A percentile compares a stretch with the other conserved stretches of the same genome.
Conservation (phyloP, 2,329 filamentous ascomycete genomes). For the Dactylonectria macrodidyma region DNA sequence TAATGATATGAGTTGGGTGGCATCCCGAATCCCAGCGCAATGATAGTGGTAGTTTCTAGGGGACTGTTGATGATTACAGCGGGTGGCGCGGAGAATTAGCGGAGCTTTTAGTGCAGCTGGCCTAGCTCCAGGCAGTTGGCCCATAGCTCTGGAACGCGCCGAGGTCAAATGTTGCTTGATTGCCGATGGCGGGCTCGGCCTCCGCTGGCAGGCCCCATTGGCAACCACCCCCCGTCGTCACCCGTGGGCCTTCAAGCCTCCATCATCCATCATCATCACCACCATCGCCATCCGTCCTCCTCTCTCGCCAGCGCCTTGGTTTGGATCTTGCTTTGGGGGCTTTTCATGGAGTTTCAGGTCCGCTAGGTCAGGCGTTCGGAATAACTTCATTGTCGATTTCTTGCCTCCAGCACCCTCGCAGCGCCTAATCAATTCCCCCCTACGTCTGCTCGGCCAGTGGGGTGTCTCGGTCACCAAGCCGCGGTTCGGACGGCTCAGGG, state of each 20-base stretch:
- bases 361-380: slow-evolving; percentile 31
- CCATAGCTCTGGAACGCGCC: slow-evolving; percentile 15
- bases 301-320: not conserved
- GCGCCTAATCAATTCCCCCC: slow-evolving; percentile 17
- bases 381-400: slow-evolving; percentile 14
- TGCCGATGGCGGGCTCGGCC: slow-evolving; percentile 34
- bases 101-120: not conserved
- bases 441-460: slow-evolving; percentile 34
- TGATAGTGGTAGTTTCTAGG: not conserved
- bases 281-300: slow-evolving; percentile 5
- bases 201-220: slow-evolving; percentile 27
- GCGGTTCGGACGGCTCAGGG: slow-evolving; percentile 46
- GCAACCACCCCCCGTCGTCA: slow-evolving; percentile 14
- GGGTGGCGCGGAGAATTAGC: not conserved
- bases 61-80: not conserved
- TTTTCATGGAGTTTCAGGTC: slow-evolving; percentile 43
- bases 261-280: slow-evolving; percentile 25
- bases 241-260: slow-evolving; percentile 12
- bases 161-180: slow-evolving; percentile 31
- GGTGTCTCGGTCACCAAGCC: slow-evolving; percentile 49
- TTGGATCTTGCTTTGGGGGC: slow-evolving; percentile 4
- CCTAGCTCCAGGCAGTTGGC: slow-evolving; percentile 4
- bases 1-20: not conserved
- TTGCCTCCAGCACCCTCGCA: slow-evolving; percentile 24
- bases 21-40: not conserved